phyloP scores from a whole-genome alignment of 2,329 filamentous ascomycete genomes.

The Fusarium coicis region DNA sequence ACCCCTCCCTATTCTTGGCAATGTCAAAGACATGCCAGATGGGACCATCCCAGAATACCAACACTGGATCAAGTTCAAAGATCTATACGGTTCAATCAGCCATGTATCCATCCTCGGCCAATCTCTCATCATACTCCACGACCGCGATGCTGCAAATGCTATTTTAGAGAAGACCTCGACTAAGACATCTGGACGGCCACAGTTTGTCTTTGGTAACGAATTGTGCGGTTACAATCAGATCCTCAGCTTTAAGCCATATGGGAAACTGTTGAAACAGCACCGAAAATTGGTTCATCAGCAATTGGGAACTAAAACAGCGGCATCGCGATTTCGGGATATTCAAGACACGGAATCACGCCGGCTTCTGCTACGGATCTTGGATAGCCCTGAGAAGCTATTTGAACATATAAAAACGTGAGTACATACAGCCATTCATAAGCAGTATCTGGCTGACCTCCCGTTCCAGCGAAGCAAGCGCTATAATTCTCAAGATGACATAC shows the following conservation, averaged over 20 bases:
- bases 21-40: constrained; percentile 58
- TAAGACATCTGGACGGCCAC: constrained; percentile 45
- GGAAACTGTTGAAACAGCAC: not conserved
- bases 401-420: not conserved
- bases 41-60: constrained; percentile 46
- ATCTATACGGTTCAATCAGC: constrained; percentile 50
- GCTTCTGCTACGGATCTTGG: not conserved
- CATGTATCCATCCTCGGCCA: constrained; percentile 53
- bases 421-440: accelerated
- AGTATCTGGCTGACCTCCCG: accelerated
- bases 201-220: constrained; percentile 1
- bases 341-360: not conserved
- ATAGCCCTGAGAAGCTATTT: not conserved
- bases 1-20: constrained; percentile 59
- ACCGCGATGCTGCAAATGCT: not conserved
- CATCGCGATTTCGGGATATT: not conserved
- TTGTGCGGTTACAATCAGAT: constrained; percentile 9
- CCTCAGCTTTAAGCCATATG: not conserved
- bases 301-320: not conserved
- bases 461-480: constrained; percentile 36
- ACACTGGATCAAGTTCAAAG: constrained; percentile 54
- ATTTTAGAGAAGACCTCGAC: constrained; percentile 46
- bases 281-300: constrained; percentile 4
- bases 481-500: constrained; percentile 39
- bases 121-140: constrained; percentile 49